Conservation (phyloP, 495 filamentous ascomycete species). For the Friedmanniomyces endolithicus region DNA sequence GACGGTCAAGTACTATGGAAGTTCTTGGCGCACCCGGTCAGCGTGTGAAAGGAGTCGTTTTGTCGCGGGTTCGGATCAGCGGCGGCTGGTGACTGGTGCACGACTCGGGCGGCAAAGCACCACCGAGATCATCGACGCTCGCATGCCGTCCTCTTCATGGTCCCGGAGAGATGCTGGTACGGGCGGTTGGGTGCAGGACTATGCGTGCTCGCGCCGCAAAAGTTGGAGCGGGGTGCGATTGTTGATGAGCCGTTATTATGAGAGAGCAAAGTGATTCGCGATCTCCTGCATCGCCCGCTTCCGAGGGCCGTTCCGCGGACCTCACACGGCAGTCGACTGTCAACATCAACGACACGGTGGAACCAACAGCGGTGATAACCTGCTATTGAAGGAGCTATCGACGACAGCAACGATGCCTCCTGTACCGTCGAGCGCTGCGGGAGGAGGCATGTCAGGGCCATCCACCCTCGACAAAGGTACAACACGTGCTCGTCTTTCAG, state of each 20-base stretch:
- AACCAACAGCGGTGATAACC: too few relatives aligned
- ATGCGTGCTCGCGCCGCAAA: too few relatives aligned
- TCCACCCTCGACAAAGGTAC: constrained; percentile 88
- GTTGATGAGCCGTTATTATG: too few relatives aligned
- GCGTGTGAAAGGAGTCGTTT: not conserved
- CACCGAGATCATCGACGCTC: not conserved
- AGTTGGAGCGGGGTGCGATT: too few relatives aligned
- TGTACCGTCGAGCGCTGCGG: constrained; percentile 48
- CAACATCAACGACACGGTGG: too few relatives aligned
- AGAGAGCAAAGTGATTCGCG: constrained; percentile 7
- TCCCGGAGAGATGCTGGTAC: not conserved
- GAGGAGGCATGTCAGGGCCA: constrained; percentile 42
- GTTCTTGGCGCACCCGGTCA: not conserved
- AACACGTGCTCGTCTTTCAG: not conserved
- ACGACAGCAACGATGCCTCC: constrained; percentile 48
- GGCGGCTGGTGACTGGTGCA: not conserved
- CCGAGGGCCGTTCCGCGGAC: not conserved
- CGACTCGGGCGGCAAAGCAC: not conserved
- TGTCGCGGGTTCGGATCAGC: not conserved
- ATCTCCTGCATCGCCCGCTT: not conserved
- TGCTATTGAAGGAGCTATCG: too few relatives aligned
- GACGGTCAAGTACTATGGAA: too few relatives aligned
- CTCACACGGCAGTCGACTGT: not conserved
- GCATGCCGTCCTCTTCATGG: constrained; percentile 8
- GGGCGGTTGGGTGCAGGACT: too few relatives aligned